Evolutionary conservation across 345 rosid genomes (phyloP), one percentile per base, ranked within the genome.

Genomic region (Turnera subulata): DNA sequence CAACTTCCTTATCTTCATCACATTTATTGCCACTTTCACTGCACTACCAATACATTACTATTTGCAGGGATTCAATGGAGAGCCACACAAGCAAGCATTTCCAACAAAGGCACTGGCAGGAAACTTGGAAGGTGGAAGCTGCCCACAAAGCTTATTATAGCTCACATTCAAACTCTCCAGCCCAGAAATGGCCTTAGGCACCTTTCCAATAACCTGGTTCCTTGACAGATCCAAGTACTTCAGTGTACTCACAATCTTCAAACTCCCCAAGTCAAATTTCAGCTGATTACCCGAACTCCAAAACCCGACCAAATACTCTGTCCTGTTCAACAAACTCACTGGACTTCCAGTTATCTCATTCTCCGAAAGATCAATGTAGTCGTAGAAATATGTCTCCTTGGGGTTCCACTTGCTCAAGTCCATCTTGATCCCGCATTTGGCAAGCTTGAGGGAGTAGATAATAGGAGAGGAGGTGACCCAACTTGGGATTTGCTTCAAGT

Each of bases 401-500:
- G 91, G 97, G 60, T 78, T 69, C 94, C 91, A 89, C 33, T 61
- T 38, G 24, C 70, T 76, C 33, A 89, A 52, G 6, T 63, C 71
- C 72, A 82, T 73, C 62, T 78, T 76, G 69, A 89, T 74, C 44
- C 96, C 94, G 25, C 96, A 89, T 50, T 71, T 79, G 0, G 85
- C 96, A 0, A 89, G 81, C 74, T 82, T 85, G 55, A 89, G 74
- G 7, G 91, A 84, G 74, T 59, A 85, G 19, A 85, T 85, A 20
- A 86, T 84, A 2, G 82, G 78, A 2, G 91, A 89, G 0, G 89
- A 76, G 10, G 87, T 82, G 5, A 80, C 96, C 97, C 97, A 86
- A 9, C 40, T 72, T 4, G 97, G 95, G 44, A 86, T 89, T 53
- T 77, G 56, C 0, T 66, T 70, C 5, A 86, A 81, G 54, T 81